phyloP scores from a whole-genome alignment of 2,329 filamentous ascomycete species.

The Chaetomium sp. region DNA sequence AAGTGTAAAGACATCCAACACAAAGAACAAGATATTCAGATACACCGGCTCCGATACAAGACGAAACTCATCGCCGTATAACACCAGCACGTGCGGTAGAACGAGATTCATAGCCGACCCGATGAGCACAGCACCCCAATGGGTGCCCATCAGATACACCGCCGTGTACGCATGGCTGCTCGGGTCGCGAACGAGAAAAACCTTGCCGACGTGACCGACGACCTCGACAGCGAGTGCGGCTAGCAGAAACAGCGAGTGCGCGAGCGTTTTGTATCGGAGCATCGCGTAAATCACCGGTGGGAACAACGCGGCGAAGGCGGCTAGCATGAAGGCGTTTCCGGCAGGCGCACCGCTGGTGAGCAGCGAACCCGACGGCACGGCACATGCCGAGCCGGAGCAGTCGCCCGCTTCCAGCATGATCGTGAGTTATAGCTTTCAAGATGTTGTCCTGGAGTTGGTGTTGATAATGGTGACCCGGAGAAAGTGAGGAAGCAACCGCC shows the following conservation, averaged over 20 bases:
- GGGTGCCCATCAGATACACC: constrained; percentile 41
- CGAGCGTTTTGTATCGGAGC: constrained; percentile 27
- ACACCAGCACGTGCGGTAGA: constrained; percentile 39
- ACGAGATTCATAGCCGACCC: constrained; percentile 38
- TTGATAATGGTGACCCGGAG: not conserved
- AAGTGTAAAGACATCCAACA: constrained; percentile 30
- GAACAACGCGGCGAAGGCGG: constrained; percentile 23
- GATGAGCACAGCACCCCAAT: constrained; percentile 42
- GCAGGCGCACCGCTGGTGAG: constrained; percentile 17
- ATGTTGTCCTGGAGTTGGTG: no score
- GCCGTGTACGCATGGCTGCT: constrained; percentile 34
- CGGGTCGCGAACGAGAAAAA: constrained; percentile 34
- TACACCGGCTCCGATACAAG: constrained; percentile 31
- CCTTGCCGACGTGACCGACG: constrained; percentile 40
- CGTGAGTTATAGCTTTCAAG: no score
- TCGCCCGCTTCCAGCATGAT: constrained; percentile 20
- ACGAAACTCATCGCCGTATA: constrained; percentile 41
- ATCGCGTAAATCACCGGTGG: constrained; percentile 23
- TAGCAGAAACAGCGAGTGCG: constrained; percentile 36
- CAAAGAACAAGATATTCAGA: constrained; percentile 30
- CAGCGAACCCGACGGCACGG: constrained; percentile 18
- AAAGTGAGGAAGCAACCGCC: not conserved
- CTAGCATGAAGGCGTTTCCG: constrained; percentile 24
- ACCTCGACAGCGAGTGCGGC: constrained; percentile 39
- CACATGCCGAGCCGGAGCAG: constrained; percentile 20